Evolutionary conservation across 75 land plant species (phyloP), one percentile per base, ranked within the genome.

Genomic region (Selaginella moellendorffii): DNA sequence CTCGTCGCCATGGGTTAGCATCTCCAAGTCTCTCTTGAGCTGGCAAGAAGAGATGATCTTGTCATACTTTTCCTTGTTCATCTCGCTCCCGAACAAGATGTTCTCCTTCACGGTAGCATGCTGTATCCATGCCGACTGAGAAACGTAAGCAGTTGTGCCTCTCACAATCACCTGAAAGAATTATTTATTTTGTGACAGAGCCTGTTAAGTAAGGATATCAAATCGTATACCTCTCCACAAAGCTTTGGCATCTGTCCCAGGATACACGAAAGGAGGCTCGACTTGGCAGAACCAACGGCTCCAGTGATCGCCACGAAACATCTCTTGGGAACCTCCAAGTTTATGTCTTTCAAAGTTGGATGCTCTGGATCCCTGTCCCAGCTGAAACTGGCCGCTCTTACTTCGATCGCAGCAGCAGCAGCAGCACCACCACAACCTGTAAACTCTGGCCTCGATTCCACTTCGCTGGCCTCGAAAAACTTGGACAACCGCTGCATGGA

Each of bases 81-180:
- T 76, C 27, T 26, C n/a, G n/a, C 70, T 74, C 20, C 78, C 78
- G 74, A 76, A 76, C 10, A 74, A 67, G 10, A 76, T 74, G 42
- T 76, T 76, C 14, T 68, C 78, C 28, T 68, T 70, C 36, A 76
- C 63, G 9, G 52, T 76, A 9, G 78, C 78, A 64, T 72, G 68
- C 54, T 76, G 78, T 30, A 76, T 76, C 78, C 78, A 76, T 1
- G 78, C 31, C 1, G 78, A 63, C 18, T 76, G 78, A 53, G 78
- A 59, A 26, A 76, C 78, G 68, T 75, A 76, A 2, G 78, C 77
- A 29, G 65, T 74, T 24, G 62, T 68, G 25, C 78, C 78, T 24
- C 26, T 31, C 31, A 74, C 65, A 24, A 53, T 53, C 23, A 76
- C 78, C 60, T 71, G 68, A 19, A 62, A 28, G 5, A 62, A 8